Percentiles rank a stretch among this genome's conserved stretches.
These are phyloP conservation scores for Colletotrichum sansevieriae DNA, from an alignment of 2,329 filamentous ascomycete species.

Conservation along the genomic window DNA sequence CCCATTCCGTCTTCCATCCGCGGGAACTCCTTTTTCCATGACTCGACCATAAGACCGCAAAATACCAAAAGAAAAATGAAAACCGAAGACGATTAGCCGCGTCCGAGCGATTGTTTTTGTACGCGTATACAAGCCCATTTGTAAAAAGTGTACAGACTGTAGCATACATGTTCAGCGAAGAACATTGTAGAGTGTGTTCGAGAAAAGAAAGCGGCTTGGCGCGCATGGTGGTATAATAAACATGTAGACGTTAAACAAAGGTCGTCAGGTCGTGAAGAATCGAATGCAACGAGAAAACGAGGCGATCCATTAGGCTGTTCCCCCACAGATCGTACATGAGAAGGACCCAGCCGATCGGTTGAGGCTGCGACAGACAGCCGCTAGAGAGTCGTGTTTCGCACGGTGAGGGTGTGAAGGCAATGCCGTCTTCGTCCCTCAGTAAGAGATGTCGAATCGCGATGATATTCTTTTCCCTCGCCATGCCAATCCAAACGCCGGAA, in stretches of 20 bases:
- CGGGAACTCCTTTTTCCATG: slow-evolving; percentile 12
- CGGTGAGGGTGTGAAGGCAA: neutral
- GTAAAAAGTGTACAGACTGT: slow-evolving; percentile 22
- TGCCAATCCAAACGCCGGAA: slow-evolving; percentile 55
- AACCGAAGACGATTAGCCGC: slow-evolving; percentile 5
- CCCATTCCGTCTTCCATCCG: neutral
- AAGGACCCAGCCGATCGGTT: slow-evolving; percentile 5
- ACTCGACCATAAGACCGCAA: slow-evolving; percentile 16
- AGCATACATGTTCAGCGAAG: slow-evolving; percentile 22
- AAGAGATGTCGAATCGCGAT: slow-evolving; percentile 34
- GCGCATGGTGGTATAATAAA: slow-evolving; percentile 42
- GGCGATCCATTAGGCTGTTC: slow-evolving; percentile 22
- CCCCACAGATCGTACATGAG: slow-evolving; percentile 4
- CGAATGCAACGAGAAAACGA: slow-evolving; percentile 38
- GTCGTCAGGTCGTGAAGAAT: slow-evolving; percentile 44
- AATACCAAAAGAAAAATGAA: slow-evolving; percentile 3
- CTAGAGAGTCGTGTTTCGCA: slow-evolving; percentile 6
- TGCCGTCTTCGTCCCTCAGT: slow-evolving; percentile 25
- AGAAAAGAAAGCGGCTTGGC: slow-evolving; percentile 41
- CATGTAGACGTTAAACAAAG: slow-evolving; percentile 44
- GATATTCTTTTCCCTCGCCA: slow-evolving; percentile 37
- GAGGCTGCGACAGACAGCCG: neutral
- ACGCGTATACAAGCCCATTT: slow-evolving; percentile 14
- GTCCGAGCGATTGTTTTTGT: slow-evolving; percentile 29
- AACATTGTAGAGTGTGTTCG: slow-evolving; percentile 36